Percentiles rank a stretch among this genome's conserved stretches.
These are phyloP conservation scores for Candida patagonica DNA, from an alignment of 805 yeast species.

Conservation along the genomic window DNA sequence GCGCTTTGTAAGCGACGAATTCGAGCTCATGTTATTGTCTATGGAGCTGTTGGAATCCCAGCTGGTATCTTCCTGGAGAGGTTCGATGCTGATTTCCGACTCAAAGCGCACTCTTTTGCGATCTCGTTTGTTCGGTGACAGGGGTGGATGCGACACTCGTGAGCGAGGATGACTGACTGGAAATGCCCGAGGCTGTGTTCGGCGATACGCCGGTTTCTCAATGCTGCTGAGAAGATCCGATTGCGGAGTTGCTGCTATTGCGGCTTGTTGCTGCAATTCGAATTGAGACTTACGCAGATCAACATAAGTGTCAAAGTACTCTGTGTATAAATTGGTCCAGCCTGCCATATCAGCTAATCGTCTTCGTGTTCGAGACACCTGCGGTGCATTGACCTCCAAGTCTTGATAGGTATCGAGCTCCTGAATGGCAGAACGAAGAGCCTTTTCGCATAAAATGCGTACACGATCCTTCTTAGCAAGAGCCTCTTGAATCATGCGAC, in stretches of 20 bases:
- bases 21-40: neutral
- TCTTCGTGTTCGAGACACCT: constrained; percentile 6
- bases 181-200: neutral
- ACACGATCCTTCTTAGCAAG: constrained; percentile 8
- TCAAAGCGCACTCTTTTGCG: constrained; percentile 3
- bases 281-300: constrained; percentile 7
- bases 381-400: constrained; percentile 5
- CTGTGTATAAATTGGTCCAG: constrained; percentile 13
- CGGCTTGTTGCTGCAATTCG: constrained; percentile 3
- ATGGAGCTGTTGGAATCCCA: constrained; percentile 1
- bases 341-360: constrained; percentile 14
- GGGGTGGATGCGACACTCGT: neutral
- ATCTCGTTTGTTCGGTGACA: constrained; percentile 2
- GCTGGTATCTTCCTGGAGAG: neutral
- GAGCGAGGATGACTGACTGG: neutral
- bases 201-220: neutral
- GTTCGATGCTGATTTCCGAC: neutral
- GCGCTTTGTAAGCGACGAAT: neutral
- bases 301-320: constrained; percentile 11
- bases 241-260: neutral
- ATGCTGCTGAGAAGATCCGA: neutral
- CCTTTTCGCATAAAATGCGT: constrained; percentile 7
- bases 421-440: constrained; percentile 15
- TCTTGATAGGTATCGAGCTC: neutral
- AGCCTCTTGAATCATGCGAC: constrained; percentile 11